Conservation (phyloP, 2,329 filamentous ascomycete genomes). For the Fusarium begoniae region DNA sequence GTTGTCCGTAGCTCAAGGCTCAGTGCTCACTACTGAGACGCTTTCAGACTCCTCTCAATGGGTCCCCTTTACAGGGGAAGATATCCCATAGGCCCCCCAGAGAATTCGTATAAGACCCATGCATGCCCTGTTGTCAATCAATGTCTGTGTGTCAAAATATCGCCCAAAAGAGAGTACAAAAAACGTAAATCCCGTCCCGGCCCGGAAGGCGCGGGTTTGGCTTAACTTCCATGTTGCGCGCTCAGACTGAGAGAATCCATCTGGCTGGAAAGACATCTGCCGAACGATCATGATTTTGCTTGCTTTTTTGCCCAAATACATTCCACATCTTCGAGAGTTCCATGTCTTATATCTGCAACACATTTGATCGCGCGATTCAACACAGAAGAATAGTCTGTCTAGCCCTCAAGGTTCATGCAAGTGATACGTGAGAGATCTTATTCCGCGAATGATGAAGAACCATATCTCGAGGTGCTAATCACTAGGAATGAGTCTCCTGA, state of each 20-base stretch:
- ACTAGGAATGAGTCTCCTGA: constrained; percentile 1
- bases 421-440: background rate
- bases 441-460: background rate
- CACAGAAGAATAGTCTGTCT: background rate
- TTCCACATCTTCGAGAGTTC: background rate
- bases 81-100: background rate
- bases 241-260: constrained; percentile 36
- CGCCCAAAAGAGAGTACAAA: constrained; percentile 11
- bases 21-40: constrained; percentile 14
- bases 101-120: constrained; percentile 17
- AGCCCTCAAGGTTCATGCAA: constrained; percentile 7
- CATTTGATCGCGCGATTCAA: background rate
- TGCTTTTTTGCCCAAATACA: constrained; percentile 2
- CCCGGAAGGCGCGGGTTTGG: background rate
- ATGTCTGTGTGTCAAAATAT: constrained; percentile 23
- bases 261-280: constrained; percentile 21
- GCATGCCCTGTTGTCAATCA: constrained; percentile 16
- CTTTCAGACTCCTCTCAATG: background rate
- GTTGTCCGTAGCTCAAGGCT: constrained; percentile 9
- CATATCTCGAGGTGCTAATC: background rate
- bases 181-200: constrained; percentile 17
- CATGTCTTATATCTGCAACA: constrained; percentile 19
- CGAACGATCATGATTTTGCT: background rate
- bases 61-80: background rate
- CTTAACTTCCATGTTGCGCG: constrained; percentile 14